Evolutionary conservation across 768 basidiomycete species (phyloP).

Genomic region (Boletus bicolor): DNA sequence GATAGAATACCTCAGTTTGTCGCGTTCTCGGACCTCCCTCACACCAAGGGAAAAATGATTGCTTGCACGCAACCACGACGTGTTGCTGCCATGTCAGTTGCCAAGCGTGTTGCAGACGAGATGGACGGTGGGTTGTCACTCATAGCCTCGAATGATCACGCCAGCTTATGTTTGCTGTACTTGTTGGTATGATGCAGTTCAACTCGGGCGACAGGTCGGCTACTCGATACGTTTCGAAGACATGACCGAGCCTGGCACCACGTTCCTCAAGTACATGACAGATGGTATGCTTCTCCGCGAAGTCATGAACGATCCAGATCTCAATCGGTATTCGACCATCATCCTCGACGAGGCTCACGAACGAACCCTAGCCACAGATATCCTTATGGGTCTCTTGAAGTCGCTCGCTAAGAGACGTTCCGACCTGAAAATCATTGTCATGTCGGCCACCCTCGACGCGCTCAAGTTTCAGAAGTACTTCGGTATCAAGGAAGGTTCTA

Average conservation of each 20-base stretch:
- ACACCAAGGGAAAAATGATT: conserved; percentile 84
- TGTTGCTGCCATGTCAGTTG: conserved; percentile 97
- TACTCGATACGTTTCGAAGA: conserved; percentile 99
- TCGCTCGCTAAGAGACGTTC: conserved; percentile 70
- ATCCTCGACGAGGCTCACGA: conserved; percentile 99
- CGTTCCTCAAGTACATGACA: conserved; percentile 99
- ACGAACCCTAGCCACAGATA: conserved; percentile 95
- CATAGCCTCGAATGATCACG: neutral
- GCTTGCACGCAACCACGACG: conserved; percentile 96
- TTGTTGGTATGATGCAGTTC: conserved; percentile 46
- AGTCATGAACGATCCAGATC: conserved; percentile 95
- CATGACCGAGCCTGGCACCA: conserved; percentile 72
- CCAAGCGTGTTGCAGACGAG: conserved; percentile 97
- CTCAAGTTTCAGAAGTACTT: conserved; percentile 98
- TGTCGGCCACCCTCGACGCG: conserved; percentile 97
- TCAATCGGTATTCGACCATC: conserved; percentile 92
- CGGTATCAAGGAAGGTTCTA: conserved; percentile 37
- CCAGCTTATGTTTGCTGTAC: conserved; percentile 8
- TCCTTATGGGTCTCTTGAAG: conserved; percentile 96
- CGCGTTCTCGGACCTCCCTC: conserved; percentile 88
- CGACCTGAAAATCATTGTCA: conserved; percentile 96
- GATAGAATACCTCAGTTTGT: conserved; percentile 94
- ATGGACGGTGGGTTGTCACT: conserved; percentile 80
- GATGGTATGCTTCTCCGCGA: conserved; percentile 98
- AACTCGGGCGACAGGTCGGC: conserved; percentile 91